A percentile compares a stretch with the other conserved stretches of the same genome.
These are phyloP conservation scores for Pythium aristosporum DNA, from an alignment of 352 stramenopile species.

Conservation along the genomic window DNA sequence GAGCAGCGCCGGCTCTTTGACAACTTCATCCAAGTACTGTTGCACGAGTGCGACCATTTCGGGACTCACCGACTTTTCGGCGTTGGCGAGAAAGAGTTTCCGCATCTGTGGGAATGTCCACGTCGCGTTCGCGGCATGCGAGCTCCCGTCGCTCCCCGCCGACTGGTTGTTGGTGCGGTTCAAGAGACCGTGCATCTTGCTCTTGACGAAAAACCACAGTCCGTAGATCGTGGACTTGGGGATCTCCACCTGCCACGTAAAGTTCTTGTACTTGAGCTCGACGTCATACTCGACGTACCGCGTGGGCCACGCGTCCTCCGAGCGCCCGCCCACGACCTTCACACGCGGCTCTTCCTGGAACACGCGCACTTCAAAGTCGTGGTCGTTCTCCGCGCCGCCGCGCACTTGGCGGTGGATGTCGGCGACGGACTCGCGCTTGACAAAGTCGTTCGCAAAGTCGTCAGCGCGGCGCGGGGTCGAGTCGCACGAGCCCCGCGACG, in stretches of 20 bases:
- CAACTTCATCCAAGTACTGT: slow-evolving; percentile 65
- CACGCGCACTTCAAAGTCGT: slow-evolving; percentile 69
- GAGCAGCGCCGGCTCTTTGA: slow-evolving; percentile 61
- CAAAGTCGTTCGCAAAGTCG: slow-evolving; percentile 47
- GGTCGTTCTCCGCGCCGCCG: slow-evolving; percentile 14
- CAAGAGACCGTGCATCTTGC: slow-evolving; percentile 54
- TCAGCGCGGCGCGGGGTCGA: slow-evolving; percentile 14
- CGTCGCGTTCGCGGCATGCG: slow-evolving; percentile 12
- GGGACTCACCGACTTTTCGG: slow-evolving; percentile 66
- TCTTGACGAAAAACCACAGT: slow-evolving; percentile 89
- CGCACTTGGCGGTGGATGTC: slow-evolving; percentile 41
- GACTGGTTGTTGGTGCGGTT: slow-evolving; percentile 18
- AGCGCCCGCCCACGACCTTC: slow-evolving; percentile 56
- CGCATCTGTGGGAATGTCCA: slow-evolving; percentile 70
- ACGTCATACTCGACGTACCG: slow-evolving; percentile 86
- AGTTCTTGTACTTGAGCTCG: slow-evolving; percentile 77
- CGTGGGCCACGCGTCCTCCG: slow-evolving; percentile 76
- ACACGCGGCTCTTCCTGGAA: slow-evolving; percentile 68
- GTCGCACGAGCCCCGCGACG: neutral
- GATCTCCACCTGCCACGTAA: slow-evolving; percentile 83
- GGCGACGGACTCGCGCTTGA: slow-evolving; percentile 40
- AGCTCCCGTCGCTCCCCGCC: neutral
- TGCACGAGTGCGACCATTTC: slow-evolving; percentile 83
- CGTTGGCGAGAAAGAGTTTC: slow-evolving; percentile 77
- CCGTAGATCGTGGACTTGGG: slow-evolving; percentile 79